Conservation (phyloP, 1,284 basidiomycete genomes). For the Dichomitus squalens region DNA sequence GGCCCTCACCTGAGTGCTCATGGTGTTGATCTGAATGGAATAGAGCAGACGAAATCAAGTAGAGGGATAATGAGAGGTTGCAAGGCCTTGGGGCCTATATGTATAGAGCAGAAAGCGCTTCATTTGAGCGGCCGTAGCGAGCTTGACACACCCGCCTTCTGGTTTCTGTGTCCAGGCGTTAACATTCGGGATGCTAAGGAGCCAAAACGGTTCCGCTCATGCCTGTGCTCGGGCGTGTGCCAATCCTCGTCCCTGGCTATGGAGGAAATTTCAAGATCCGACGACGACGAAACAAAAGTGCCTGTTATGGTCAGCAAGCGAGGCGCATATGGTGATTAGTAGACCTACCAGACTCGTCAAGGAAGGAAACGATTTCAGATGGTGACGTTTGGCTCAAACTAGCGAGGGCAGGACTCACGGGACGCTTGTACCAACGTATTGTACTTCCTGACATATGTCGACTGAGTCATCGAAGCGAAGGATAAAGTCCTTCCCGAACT, state of each 20-base stretch:
- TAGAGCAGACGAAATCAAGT: neutral
- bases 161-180: neutral
- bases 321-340: neutral
- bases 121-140: neutral
- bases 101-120: neutral
- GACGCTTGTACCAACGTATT: neutral
- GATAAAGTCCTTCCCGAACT: neutral
- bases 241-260: constrained; percentile 1
- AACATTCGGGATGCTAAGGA: neutral
- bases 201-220: constrained; percentile 1
- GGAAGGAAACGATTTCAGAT: neutral
- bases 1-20: constrained; percentile 19
- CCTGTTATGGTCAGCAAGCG: constrained; percentile 2
- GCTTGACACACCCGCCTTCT: constrained; percentile 6
- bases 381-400: neutral
- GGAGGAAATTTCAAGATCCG: neutral
- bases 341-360: neutral
- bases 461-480: neutral
- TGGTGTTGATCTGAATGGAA: neutral
- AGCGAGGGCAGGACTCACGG: no score
- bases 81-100: neutral
- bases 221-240: neutral
- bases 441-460: neutral
- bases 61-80: neutral
- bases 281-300: neutral